phyloP scores from a whole-genome alignment of 345 rosid genomes.

The Citrus reticulata region DNA sequence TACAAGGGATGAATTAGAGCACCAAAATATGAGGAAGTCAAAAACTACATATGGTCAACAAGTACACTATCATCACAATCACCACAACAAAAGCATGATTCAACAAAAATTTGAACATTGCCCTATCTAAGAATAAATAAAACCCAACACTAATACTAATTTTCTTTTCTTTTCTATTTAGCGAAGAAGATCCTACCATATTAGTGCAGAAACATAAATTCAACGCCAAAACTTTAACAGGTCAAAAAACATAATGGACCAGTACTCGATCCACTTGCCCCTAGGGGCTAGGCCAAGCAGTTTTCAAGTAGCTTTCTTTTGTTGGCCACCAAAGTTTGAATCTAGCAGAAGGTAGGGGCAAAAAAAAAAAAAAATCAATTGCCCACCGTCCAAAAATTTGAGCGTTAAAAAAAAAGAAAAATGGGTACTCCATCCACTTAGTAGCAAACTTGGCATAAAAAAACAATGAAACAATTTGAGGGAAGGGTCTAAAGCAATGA shows the following conservation, averaged over 20 bases:
- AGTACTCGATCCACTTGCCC: not conserved
- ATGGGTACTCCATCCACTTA: too few species aligned
- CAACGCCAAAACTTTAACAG: not conserved
- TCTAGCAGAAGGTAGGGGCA: too few species aligned
- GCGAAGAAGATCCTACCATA: not conserved
- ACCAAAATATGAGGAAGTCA: not conserved
- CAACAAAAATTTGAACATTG: not conserved
- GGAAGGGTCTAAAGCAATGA: not conserved
- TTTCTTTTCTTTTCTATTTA: not conserved
- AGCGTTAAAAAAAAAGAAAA: too few species aligned
- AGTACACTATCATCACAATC: not conserved
- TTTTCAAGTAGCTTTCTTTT: too few species aligned
- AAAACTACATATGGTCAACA: not conserved
- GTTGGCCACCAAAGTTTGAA: too few species aligned
- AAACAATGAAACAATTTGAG: too few species aligned
- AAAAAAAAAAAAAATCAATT: too few species aligned
- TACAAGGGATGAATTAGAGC: constrained; percentile 1
- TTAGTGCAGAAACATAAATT: not conserved
- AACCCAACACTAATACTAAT: not conserved
- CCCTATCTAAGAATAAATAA: not conserved
- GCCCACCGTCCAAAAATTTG: too few species aligned
- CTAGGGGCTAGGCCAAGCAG: too few species aligned
- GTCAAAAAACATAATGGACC: not conserved
- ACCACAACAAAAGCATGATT: not conserved
- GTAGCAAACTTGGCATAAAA: not conserved